A percentile compares a stretch with the other conserved stretches of the same genome.
Evolutionary conservation across 441 rosid species (phyloP).

Genomic region (Bruguiera hainesii): DNA sequence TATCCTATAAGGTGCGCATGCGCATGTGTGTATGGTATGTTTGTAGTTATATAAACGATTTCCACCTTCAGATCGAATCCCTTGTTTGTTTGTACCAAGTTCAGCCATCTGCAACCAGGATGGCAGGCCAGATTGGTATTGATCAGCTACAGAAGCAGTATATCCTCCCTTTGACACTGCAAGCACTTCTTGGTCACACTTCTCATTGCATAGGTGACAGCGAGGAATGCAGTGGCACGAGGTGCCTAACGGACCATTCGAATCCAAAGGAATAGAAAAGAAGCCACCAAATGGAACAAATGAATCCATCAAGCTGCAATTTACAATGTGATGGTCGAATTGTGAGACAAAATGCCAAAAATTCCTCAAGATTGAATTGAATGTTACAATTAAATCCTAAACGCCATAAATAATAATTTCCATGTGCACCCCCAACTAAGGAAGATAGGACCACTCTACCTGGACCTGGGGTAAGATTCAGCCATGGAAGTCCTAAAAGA

Average conservation of each 20-base stretch:
- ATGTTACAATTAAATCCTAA: neutral
- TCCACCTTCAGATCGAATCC: constrained; percentile 42
- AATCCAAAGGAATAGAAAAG: constrained; percentile 63
- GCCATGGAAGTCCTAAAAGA: constrained; percentile 39
- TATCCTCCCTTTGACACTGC: constrained; percentile 35
- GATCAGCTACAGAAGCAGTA: constrained; percentile 53
- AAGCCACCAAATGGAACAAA: constrained; percentile 93
- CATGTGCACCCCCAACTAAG: neutral
- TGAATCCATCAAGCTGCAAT: constrained; percentile 76
- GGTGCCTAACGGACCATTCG: constrained; percentile 38
- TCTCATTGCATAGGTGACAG: constrained; percentile 37
- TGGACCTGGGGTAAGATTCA: constrained; percentile 56
- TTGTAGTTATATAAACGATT: constrained; percentile 7
- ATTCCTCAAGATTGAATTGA: too few relatives aligned
- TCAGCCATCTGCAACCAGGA: constrained; percentile 72
- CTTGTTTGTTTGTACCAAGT: constrained; percentile 35
- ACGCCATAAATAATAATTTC: neutral
- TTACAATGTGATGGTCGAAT: constrained; percentile 13
- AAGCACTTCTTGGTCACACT: constrained; percentile 42
- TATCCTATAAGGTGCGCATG: neutral
- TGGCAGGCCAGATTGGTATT: constrained; percentile 50
- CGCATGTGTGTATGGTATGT: neutral
- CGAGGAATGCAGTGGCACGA: constrained; percentile 28
- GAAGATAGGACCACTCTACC: constrained; percentile 33
- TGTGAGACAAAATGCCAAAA: constrained; percentile 14